Percentiles rank a stretch among this genome's conserved stretches.
These are phyloP conservation scores for Lanmaoa rubissima DNA, from an alignment of 768 basidiomycete species.

Conservation along the genomic window DNA sequence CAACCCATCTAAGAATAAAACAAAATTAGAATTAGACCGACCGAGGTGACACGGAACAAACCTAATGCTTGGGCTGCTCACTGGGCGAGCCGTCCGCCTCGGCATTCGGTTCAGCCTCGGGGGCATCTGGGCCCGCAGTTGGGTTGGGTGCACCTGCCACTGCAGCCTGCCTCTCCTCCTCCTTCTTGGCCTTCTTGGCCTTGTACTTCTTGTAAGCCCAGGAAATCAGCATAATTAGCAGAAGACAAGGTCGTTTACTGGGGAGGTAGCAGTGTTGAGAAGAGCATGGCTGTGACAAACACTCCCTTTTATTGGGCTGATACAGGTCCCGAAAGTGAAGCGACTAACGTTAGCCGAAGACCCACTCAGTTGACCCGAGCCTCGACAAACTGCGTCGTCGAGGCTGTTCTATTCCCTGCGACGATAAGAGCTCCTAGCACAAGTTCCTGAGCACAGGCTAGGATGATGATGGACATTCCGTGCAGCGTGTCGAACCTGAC, in stretches of 20 bases:
- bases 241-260: not conserved
- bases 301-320: conserved; percentile 6
- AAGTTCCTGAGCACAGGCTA: too few species aligned
- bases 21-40: not conserved
- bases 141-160: not conserved
- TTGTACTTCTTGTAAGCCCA: conserved; percentile 29
- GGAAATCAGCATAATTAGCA: conserved; percentile 11
- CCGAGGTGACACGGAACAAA: not conserved
- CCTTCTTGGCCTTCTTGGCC: conserved; percentile 19
- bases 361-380: too few species aligned
- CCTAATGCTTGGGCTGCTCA: conserved; percentile 7
- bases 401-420: not conserved
- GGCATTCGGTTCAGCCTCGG: not conserved
- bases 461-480: too few species aligned
- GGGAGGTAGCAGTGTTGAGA: not conserved
- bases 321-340: not conserved
- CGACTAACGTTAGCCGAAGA: not conserved
- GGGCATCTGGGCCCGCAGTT: not conserved
- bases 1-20: not conserved
- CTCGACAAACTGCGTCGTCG: not conserved
- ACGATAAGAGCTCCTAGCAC: not conserved
- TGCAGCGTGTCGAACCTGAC: too few species aligned
- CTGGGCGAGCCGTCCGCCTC: not conserved
- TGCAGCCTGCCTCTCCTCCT: conserved; percentile 10
- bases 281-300: not conserved